Base-by-base conservation (phyloP, 768 basidiomycete species). In the Sarcodon aspratus region DNA sequence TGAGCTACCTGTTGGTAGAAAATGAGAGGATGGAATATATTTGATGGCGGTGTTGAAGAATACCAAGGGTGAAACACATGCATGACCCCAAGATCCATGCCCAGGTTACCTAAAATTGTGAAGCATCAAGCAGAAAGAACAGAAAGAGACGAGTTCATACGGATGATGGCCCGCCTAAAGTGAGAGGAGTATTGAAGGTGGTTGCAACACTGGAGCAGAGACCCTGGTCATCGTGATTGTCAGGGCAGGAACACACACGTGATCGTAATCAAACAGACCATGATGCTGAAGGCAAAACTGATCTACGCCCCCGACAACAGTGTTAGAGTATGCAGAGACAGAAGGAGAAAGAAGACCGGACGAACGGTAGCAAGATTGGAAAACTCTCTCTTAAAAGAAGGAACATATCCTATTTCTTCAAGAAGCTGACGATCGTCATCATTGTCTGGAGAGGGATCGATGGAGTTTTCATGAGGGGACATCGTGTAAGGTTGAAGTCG, bases 371-470 rank as follows among this genome's bases (percentile, higher is more conserved):
- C 82, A 33, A 89, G 63, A 58, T 86, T 87, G 7, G 83, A 79
- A 57, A 92, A 92, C 69, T 92, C 89, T 50, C 89, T 74, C 62
- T 79, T 80, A 71, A 92, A 91, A 12, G 83, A 85, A 37, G 83
- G 83, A 57, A 80, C 77, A 57, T 85, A 85, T 15, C 83, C 83
- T 56, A 85, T 61, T 12, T 76, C 79, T 48, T 79, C 70, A 36
- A 85, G 71, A 58, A 78, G 74, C 59, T 68, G 72, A 65, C 84
- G 80, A 59, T 85, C 83, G 48, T 78, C 77, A 13, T 46, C 31
- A 12, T 38, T 48, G 42, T 35, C 45, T 3, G 47, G 47, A 10
- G 45, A 10, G 4, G 50, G 38, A 3, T 44, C 34, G 38, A n/a
- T 42, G 43, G 5, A 27, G 21, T 3, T 5, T 27, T 27, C 21